Evolutionary conservation across 2,329 filamentous ascomycete species (phyloP), one percentile per base, ranked within the genome.

Genomic region (Lecanicillium sp.): DNA sequence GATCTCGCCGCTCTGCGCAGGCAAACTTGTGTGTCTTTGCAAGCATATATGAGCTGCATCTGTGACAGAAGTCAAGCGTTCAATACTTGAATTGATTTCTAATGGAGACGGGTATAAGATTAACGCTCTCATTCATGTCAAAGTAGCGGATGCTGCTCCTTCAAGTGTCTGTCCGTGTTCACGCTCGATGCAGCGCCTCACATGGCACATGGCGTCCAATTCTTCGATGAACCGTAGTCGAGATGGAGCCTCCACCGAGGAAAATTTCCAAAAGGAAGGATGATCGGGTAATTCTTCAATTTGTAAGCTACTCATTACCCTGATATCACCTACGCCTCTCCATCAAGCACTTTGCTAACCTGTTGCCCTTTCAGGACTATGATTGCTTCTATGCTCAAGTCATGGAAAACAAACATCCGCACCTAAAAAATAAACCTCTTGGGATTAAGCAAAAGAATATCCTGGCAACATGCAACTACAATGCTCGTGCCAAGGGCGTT

Each of bases 301-400:
- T 94, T 64, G 85, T 90, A 65, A 56, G 74, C 56, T 35, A 42
- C 29, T 17, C 22, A 25, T 7, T 25, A 34, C 31, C 35, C 41
- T 44, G 12, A n/a, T 38, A 42, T 45, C 32, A 5, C 43, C 5
- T 29, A 16, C 29, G 35, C 33, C 38, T 34, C 44, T 14, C 28
- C 5, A 8, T 32, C 31, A 35, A 29, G 15, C 30, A 18, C 8
- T 45, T 51, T 33, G 46, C 43, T 38, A 30, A 18, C 37, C 32
- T 19, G 7, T 25, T n/a, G n/a, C n/a, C n/a, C n/a, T n/a, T n/a
- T 9, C 40, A 83, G 78, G 79, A 85, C 59, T 85, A 88, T 57
- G 85, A 90, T 65, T 94, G 86, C 66, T 96, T 96, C 68, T 96
- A 96, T 59, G 89, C 89, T 16, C 86, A 87, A 35, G 88, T 92